Evolutionary conservation across 2,329 filamentous ascomycete genomes (phyloP).

Genomic region (Bipolaris gigantea): DNA sequence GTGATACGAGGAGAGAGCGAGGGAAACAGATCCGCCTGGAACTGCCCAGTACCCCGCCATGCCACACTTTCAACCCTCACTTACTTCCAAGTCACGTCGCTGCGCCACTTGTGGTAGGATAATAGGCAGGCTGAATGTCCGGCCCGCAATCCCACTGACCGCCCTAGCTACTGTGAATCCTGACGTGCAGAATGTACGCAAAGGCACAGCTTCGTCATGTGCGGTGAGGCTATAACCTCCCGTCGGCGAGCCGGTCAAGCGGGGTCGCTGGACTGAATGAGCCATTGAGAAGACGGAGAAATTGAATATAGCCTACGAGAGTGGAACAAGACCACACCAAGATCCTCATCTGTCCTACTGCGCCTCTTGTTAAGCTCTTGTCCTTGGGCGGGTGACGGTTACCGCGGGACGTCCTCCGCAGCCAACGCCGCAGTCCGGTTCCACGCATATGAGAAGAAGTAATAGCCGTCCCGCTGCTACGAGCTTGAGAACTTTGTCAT

Average conservation of each 20-base stretch:
- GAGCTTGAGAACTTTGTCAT: slow-evolving; percentile 1
- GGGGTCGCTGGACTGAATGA: slow-evolving; percentile 18
- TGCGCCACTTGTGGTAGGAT: slow-evolving; percentile 20
- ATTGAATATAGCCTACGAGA: slow-evolving; percentile 20
- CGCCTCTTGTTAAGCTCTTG: slow-evolving; percentile 29
- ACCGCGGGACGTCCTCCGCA: slow-evolving; percentile 44
- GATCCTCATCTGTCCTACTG: slow-evolving; percentile 30
- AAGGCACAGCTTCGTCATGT: slow-evolving; percentile 28
- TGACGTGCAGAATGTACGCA: slow-evolving; percentile 36
- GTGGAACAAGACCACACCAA: slow-evolving; percentile 20
- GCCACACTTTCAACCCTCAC: slow-evolving; percentile 11
- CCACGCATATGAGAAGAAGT: slow-evolving; percentile 40
- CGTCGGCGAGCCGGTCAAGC: slow-evolving; percentile 18
- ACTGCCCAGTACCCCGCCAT: slow-evolving; percentile 22
- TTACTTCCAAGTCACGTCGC: slow-evolving; percentile 10
- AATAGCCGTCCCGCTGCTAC: slow-evolving; percentile 24
- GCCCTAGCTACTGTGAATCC: slow-evolving; percentile 29
- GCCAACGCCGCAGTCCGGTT: slow-evolving; percentile 21
- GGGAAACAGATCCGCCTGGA: slow-evolving; percentile 14
- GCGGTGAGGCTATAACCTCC: slow-evolving; percentile 19
- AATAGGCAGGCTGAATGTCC: slow-evolving; percentile 41
- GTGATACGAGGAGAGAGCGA: not conserved
- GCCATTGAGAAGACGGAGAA: slow-evolving; percentile 28
- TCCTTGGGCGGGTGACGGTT: slow-evolving; percentile 39
- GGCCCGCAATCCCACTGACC: slow-evolving; percentile 44